Evolutionary conservation across 2,329 filamentous ascomycete species (phyloP).

Genomic region (Curvularia lunata): DNA sequence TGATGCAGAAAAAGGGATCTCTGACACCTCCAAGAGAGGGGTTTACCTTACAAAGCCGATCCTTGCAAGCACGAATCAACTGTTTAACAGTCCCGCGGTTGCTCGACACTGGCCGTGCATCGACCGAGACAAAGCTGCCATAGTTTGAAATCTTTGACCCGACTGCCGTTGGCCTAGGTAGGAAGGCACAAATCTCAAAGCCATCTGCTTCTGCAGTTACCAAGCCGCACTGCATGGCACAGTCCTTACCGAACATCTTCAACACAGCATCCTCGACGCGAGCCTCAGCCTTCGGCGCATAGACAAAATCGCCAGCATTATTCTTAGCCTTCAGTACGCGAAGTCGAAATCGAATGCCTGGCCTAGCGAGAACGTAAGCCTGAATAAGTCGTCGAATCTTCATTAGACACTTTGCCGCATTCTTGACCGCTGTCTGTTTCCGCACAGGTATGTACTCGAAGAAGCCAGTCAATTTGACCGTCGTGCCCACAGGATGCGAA

Average conservation of each 20-base stretch:
- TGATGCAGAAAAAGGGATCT: constrained; percentile 68
- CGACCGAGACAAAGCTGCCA: constrained; percentile 69
- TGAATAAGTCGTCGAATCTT: constrained; percentile 67
- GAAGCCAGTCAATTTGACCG: constrained; percentile 65
- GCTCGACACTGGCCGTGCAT: constrained; percentile 68
- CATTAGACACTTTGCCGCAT: constrained; percentile 62
- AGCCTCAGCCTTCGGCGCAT: constrained; percentile 61
- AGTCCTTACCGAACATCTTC: constrained; percentile 66
- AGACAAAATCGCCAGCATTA: constrained; percentile 64
- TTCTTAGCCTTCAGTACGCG: constrained; percentile 62
- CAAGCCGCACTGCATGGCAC: constrained; percentile 62
- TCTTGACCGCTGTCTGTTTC: constrained; percentile 63
- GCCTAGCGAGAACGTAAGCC: constrained; percentile 70
- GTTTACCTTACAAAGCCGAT: constrained; percentile 51
- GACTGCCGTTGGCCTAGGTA: constrained; percentile 61
- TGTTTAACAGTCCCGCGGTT: constrained; percentile 65
- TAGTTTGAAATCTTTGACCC: constrained; percentile 48
- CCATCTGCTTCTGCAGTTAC: constrained; percentile 44
- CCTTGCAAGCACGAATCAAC: constrained; percentile 61
- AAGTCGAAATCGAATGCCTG: constrained; percentile 66
- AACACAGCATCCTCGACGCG: constrained; percentile 64
- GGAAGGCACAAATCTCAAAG: constrained; percentile 62
- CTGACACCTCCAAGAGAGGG: constrained; percentile 43
- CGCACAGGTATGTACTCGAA: constrained; percentile 69
- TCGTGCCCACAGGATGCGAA: constrained; percentile 71